phyloP scores from a whole-genome alignment of 179 eudicot species.

The Pouteria campechiana region DNA sequence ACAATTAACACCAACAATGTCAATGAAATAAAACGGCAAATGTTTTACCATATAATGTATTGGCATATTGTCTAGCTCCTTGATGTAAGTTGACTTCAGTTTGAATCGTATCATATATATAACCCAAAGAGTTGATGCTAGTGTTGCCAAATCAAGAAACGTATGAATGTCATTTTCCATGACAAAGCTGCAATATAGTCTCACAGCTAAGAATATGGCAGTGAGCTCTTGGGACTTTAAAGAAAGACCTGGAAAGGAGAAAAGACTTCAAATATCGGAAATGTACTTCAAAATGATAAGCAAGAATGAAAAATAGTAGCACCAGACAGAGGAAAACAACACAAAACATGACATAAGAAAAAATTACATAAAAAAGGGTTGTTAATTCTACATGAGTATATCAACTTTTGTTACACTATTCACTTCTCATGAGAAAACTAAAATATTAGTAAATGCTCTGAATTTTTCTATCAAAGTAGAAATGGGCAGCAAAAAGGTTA shows the following conservation, averaged over 20 bases:
- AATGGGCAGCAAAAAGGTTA: too few species aligned
- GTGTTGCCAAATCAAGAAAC: slow-evolving; percentile 51
- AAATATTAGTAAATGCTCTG: too few species aligned
- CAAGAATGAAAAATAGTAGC: too few species aligned
- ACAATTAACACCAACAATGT: not conserved
- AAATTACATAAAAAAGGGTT: too few species aligned
- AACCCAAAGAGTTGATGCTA: slow-evolving; percentile 67
- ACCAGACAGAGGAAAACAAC: too few species aligned
- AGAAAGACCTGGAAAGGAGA: slow-evolving; percentile 48
- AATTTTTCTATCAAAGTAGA: too few species aligned
- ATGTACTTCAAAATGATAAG: too few species aligned
- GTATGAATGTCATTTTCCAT: slow-evolving; percentile 85
- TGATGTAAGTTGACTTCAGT: slow-evolving; percentile 48
- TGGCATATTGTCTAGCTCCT: slow-evolving; percentile 60
- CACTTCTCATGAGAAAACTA: too few species aligned
- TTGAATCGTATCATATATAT: slow-evolving; percentile 79
- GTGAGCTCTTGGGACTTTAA: slow-evolving; percentile 79
- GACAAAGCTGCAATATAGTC: slow-evolving; percentile 48
- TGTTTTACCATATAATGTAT: slow-evolving; percentile 49
- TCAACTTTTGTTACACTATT: too few species aligned
- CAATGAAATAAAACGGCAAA: not conserved
- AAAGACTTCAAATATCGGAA: not conserved
- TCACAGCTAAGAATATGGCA: slow-evolving; percentile 50
- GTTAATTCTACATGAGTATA: too few species aligned
- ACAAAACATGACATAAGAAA: too few species aligned